These are phyloP conservation scores for Aspergillus sojae DNA, from an alignment of 2,329 filamentous ascomycete genomes.

Conservation along the genomic window DNA sequence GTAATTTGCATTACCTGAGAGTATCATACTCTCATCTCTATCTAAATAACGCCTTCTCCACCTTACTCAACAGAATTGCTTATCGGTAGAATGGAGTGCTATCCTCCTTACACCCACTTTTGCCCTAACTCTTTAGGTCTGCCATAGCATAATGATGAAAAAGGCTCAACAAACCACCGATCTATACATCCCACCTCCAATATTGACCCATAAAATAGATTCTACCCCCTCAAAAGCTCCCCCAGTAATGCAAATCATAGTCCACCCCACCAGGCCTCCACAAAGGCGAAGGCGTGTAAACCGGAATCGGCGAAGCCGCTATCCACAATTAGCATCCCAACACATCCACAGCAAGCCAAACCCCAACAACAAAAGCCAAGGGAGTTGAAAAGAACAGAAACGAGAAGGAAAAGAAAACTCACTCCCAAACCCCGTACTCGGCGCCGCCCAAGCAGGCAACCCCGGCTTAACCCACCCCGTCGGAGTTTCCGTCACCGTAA, in stretches of 20 bases:
- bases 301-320: conserved; percentile 33
- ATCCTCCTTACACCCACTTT: neutral
- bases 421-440: conserved; percentile 37
- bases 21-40: no score
- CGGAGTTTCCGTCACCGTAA: conserved; percentile 34
- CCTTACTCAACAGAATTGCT: neutral
- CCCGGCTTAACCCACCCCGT: conserved; percentile 29
- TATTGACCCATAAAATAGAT: neutral
- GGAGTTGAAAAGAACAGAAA: neutral
- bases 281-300: conserved; percentile 35
- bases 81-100: neutral
- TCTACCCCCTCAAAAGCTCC: conserved; percentile 20
- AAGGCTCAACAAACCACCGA: neutral
- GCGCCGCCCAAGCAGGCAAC: conserved; percentile 34
- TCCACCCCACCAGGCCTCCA: conserved; percentile 35
- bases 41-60: no score
- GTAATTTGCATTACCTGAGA: no score
- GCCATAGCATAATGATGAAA: neutral
- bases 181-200: neutral
- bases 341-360: neutral
- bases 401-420: neutral
- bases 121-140: neutral
- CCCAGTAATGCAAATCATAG: conserved; percentile 37
- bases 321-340: neutral
- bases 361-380: neutral